A percentile compares a stretch with the other conserved stretches of the same genome.
Conservation (phyloP, 2,329 filamentous ascomycete species). For the Chalaropsis thielavioides region DNA sequence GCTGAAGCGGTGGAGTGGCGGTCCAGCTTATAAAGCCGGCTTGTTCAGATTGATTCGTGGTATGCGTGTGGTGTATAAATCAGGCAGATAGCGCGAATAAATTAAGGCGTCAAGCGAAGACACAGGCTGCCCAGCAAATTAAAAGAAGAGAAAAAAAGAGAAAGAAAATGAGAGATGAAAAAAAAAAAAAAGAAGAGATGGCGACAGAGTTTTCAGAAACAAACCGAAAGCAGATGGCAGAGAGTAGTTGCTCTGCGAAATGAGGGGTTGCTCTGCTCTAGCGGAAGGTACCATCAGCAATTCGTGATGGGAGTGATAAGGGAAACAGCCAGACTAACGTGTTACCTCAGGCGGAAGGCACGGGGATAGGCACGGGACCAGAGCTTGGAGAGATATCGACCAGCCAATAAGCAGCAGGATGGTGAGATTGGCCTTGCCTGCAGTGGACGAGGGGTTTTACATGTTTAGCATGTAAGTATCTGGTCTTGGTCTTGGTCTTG, state of each 20-base stretch:
- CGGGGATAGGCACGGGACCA: slow-evolving; percentile 1
- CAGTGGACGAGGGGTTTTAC: too few species aligned
- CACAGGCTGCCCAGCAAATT: neutral
- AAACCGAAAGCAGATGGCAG: neutral
- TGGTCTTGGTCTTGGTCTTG: too few species aligned
- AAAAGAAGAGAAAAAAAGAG: neutral
- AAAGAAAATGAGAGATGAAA: neutral
- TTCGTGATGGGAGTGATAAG: slow-evolving; percentile 1
- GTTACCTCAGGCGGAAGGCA: neutral
- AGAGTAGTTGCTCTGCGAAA: neutral
- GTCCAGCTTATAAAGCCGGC: neutral
- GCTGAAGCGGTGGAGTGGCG: too few species aligned
- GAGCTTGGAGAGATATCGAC: neutral
- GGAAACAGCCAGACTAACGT: neutral
- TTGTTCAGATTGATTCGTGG: neutral
- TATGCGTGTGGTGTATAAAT: neutral
- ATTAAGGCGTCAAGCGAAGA: neutral
- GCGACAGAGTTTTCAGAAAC: neutral
- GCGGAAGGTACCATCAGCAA: neutral
- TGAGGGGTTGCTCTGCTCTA: neutral
- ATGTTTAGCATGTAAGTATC: too few species aligned
- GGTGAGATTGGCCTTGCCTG: neutral
- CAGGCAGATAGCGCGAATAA: neutral
- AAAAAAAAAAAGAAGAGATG: neutral
- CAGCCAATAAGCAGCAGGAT: neutral